Conservation (phyloP, 208 protist species). For the Acanthamoeba rhysodes region DNA sequence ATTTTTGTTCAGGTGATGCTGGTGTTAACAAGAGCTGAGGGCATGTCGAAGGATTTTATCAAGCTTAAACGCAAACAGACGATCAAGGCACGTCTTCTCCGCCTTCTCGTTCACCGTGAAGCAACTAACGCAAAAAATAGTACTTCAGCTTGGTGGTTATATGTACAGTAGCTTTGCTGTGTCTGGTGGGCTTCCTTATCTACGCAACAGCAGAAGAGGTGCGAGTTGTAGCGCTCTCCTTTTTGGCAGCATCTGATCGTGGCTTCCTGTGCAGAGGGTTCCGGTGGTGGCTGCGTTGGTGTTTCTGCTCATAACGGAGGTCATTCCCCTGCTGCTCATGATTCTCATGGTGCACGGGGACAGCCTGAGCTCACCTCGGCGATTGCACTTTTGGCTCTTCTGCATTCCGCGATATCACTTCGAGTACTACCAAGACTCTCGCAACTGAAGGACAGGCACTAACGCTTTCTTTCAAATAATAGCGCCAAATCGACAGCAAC, state of each 20-base stretch:
- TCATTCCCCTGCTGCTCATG: background rate
- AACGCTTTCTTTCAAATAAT: too few relatives aligned
- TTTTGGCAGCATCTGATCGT: background rate
- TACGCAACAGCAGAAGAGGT: background rate
- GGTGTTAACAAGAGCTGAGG: background rate
- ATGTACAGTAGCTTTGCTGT: background rate
- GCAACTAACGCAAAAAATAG: background rate
- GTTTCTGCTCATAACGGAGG: background rate
- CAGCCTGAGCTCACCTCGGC: background rate
- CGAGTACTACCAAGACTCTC: too few relatives aligned
- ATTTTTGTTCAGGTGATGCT: background rate
- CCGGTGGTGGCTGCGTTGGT: background rate
- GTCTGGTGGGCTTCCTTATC: background rate
- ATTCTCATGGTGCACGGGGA: background rate
- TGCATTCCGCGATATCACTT: background rate
- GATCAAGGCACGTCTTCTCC: background rate
- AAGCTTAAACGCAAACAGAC: background rate
- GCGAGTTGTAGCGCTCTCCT: too few relatives aligned
- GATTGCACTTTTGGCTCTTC: background rate
- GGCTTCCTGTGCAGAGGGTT: background rate
- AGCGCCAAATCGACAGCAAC: too few relatives aligned
- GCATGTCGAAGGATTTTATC: background rate
- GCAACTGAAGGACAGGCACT: too few relatives aligned
- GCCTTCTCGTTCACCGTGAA: too few relatives aligned
- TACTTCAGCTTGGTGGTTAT: background rate